These are phyloP conservation scores for Cercospora sp. DNA, from an alignment of 2,329 filamentous ascomycete genomes.

Conservation along the genomic window DNA sequence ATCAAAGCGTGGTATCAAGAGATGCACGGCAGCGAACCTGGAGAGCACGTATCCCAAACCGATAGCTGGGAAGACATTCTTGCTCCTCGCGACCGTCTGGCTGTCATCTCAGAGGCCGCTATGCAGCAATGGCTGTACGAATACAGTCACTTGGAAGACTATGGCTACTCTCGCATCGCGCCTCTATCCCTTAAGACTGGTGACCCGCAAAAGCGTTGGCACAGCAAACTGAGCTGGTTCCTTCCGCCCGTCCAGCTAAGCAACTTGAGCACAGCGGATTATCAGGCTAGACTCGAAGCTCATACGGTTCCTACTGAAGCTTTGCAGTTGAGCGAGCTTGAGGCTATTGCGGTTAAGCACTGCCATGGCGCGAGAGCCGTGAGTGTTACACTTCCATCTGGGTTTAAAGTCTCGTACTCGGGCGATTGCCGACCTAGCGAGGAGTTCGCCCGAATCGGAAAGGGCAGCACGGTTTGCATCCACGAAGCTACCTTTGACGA, in stretches of 20 bases:
- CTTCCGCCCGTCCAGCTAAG: constrained; percentile 33
- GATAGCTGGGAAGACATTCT: constrained; percentile 31
- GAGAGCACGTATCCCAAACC: constrained; percentile 15
- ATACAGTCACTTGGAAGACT: constrained; percentile 75
- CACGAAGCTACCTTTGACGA: constrained; percentile 98
- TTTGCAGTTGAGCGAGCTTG: constrained; percentile 66
- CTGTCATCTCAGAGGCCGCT: constrained; percentile 66
- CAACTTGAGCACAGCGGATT: constrained; percentile 22
- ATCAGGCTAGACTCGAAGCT: constrained; percentile 29
- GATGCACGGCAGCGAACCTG: constrained; percentile 47
- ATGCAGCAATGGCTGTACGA: constrained; percentile 80
- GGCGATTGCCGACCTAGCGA: constrained; percentile 84
- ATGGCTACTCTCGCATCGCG: constrained; percentile 64
- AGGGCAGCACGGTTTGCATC: constrained; percentile 76
- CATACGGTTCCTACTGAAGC: constrained; percentile 39
- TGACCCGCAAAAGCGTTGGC: constrained; percentile 19
- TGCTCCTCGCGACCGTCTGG: constrained; percentile 45
- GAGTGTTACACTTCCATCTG: constrained; percentile 73
- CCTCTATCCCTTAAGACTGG: constrained; percentile 48
- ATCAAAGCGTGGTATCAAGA: constrained; percentile 76
- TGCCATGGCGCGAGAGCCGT: constrained; percentile 77
- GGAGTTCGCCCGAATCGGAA: constrained; percentile 69
- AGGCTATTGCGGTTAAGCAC: constrained; percentile 70
- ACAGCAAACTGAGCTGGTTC: constrained; percentile 37
- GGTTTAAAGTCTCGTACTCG: constrained; percentile 87